Conservation (phyloP, 108 stramenopile genomes). For the Conticribra guillardii region DNA sequence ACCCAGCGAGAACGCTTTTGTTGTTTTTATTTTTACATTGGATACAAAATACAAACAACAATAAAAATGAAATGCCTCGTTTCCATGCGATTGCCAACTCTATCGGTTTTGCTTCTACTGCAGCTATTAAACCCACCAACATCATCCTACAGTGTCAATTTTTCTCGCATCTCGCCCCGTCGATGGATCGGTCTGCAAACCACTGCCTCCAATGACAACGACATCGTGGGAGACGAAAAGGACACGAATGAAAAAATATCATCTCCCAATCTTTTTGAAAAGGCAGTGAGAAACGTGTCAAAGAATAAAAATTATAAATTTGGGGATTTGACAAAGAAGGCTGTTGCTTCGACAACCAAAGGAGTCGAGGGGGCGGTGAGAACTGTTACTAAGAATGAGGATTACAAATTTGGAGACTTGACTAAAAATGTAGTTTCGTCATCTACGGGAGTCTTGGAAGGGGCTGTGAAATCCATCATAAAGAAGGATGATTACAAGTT, state of each 20-base stretch:
- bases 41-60: too few species aligned
- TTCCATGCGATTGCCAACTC: neutral
- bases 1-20: too few species aligned
- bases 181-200: neutral
- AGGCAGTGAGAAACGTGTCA: slow-evolving; percentile 26
- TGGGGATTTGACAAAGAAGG: slow-evolving; percentile 31
- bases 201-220: neutral
- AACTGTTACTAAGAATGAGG: slow-evolving; percentile 23
- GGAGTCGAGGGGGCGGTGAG: slow-evolving; percentile 24
- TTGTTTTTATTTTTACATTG: too few species aligned
- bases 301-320: slow-evolving; percentile 31
- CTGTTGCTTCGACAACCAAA: slow-evolving; percentile 9
- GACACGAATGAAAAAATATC: neutral
- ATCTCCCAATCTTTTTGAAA: slow-evolving; percentile 23
- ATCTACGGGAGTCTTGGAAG: slow-evolving; percentile 18
- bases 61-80: neutral
- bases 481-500: slow-evolving; percentile 36
- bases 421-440: slow-evolving; percentile 26
- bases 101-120: neutral
- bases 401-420: slow-evolving; percentile 41
- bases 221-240: too few species aligned
- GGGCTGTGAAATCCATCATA: slow-evolving; percentile 23
- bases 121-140: neutral
- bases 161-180: neutral
- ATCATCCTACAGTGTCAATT: neutral